Evolutionary conservation across 257 asterid species (phyloP).

Genomic region (Mitragyna speciosa): DNA sequence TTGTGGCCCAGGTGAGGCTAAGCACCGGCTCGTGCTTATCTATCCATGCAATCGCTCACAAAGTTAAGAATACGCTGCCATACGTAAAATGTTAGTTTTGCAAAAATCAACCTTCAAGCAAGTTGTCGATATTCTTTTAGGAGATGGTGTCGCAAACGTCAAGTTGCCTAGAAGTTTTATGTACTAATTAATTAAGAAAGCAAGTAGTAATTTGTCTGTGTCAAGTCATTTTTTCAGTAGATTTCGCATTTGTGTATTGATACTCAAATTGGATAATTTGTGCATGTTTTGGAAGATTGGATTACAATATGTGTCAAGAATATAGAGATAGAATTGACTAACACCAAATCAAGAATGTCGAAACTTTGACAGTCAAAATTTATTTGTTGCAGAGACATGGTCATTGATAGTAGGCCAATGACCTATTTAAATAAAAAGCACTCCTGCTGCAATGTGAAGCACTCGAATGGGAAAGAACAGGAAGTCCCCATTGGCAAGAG

Average conservation of each 20-base stretch:
- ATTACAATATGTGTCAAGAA: too few relatives aligned
- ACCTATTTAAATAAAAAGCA: conserved; percentile 14
- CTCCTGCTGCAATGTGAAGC: conserved; percentile 20
- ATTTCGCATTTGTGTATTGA: not conserved
- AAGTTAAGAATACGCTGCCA: not conserved
- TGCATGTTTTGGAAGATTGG: not conserved
- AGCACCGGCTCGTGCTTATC: not conserved
- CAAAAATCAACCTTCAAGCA: not conserved
- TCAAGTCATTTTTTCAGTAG: not conserved
- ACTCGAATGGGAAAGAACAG: conserved; percentile 53
- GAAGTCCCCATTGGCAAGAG: conserved; percentile 76
- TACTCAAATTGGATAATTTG: not conserved
- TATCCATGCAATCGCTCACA: not conserved
- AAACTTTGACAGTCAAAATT: not conserved
- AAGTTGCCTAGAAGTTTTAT: not conserved
- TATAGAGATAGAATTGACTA: not conserved
- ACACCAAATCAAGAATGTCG: not conserved
- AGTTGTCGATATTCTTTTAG: not conserved
- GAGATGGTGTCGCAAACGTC: not conserved
- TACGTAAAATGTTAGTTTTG: not conserved
- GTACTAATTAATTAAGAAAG: not conserved
- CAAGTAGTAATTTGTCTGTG: not conserved
- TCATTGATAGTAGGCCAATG: conserved; percentile 10
- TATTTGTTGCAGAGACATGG: not conserved
- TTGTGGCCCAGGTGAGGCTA: not conserved